Conservation (phyloP, 768 basidiomycete genomes). For the Panus rudis region DNA sequence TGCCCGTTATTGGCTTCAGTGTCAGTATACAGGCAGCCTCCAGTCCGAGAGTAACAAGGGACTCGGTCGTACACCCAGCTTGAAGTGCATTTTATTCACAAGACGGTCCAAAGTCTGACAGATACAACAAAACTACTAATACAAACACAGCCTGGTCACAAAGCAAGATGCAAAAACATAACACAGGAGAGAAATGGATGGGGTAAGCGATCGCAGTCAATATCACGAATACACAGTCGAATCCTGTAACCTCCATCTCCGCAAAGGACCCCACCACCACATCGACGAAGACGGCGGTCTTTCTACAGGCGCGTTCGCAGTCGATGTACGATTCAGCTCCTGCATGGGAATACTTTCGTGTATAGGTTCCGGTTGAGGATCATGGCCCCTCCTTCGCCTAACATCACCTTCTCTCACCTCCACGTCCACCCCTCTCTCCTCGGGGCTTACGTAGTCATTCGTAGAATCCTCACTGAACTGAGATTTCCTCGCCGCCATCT, state of each 20-base stretch:
- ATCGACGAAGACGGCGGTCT: slow-evolving; percentile 33
- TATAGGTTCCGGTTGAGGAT: background rate
- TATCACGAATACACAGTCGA: slow-evolving; percentile 54
- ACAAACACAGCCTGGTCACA: too few species aligned
- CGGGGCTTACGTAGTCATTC: slow-evolving; percentile 21
- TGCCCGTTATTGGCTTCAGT: too few species aligned
- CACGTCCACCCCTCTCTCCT: slow-evolving; percentile 10
- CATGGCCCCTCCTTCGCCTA: slow-evolving; percentile 5
- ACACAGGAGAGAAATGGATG: too few species aligned
- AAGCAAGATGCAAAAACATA: too few species aligned
- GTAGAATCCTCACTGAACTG: too few species aligned
- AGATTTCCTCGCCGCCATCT: background rate
- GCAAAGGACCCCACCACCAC: slow-evolving; percentile 80
- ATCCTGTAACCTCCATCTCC: slow-evolving; percentile 70
- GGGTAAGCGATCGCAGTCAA: too few species aligned
- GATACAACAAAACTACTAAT: too few species aligned
- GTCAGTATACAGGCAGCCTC: too few species aligned
- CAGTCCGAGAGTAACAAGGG: too few species aligned
- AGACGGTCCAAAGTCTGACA: too few species aligned
- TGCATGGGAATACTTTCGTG: slow-evolving; percentile 2
- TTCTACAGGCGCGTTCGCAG: slow-evolving; percentile 3
- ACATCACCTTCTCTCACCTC: slow-evolving; percentile 8
- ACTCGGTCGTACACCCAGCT: too few species aligned
- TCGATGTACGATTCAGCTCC: slow-evolving; percentile 6
- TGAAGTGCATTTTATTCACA: too few species aligned